Evolutionary conservation across 2,329 filamentous ascomycete species (phyloP), one percentile per base, ranked within the genome.

Genomic region (Rhexocercosporidium sp.): DNA sequence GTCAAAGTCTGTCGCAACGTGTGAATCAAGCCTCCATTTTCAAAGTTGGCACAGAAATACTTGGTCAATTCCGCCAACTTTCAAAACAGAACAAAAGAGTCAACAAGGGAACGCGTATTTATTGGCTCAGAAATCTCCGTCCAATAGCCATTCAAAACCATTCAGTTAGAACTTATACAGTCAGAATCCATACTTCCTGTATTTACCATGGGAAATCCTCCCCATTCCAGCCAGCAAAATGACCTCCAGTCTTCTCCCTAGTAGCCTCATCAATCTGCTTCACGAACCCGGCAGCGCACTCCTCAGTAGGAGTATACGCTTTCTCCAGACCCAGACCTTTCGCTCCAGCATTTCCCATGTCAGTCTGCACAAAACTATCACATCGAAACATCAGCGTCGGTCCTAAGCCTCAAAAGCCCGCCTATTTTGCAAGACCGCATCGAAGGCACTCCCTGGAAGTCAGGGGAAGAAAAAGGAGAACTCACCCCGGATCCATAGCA

Each of bases 321-420:
- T 72, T 66, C 46, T 72, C 69, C 8, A 76, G 22, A 14, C 64
- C 71, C 22, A 68, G 62, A 11, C 20, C 29, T 25, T 27, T 39
- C 9, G 75, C 75, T 47, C 71, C 72, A 11, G 29, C 37, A 62
- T 74, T 74, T 0, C 74, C 75, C 59, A 75, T 72, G 3, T 72
- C 66, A 11, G 74, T 77, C 27, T 62, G 41, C 12, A 80, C 78
- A 68, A 77, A 79, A 20, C 57, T 60, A 31, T 20, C 18, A 27
- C 5, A 14, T 25, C 6, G 2, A 25, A 14, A 8, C 4, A 39
- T 57, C 14, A 57, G 54, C 29, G 20, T 34, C n/a, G 18, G 9
- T 5, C n/a, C 8, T 3, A 22, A 34, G 3, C 44, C 8, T 12
- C 9, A 22, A 11, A 1, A 1, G 5, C n/a, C n/a, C 9, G 22